phyloP scores from a whole-genome alignment of 441 rosid species.

The Eugenia klotzschiana region DNA sequence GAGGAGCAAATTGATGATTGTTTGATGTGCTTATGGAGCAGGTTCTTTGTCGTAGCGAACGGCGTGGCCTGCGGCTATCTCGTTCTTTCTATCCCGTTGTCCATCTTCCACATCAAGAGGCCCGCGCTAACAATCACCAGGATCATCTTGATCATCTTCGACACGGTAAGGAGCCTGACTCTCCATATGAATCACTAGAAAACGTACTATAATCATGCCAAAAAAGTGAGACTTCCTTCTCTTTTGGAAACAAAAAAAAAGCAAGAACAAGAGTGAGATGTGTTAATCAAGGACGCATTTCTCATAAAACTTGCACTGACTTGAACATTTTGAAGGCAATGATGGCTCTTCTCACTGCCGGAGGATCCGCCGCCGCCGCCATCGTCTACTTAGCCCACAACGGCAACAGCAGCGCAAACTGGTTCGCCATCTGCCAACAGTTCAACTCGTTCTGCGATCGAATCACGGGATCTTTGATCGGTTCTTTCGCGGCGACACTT shows the following conservation, averaged over 20 bases:
- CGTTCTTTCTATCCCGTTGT: background rate
- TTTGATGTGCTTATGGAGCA: background rate
- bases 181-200: background rate
- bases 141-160: conserved; percentile 3
- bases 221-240: background rate
- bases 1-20: background rate
- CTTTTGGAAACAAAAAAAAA: too few species aligned
- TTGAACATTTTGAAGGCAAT: background rate
- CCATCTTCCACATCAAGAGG: conserved; percentile 1
- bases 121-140: background rate
- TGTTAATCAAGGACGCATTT: background rate
- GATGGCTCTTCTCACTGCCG: background rate
- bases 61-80: background rate
- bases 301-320: background rate
- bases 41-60: conserved; percentile 6
- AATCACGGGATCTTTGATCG: background rate
- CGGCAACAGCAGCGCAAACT: conserved; percentile 1
- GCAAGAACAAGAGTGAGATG: background rate
- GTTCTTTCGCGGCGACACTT: background rate
- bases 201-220: background rate
- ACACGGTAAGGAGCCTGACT: background rate
- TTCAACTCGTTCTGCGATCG: conserved; percentile 1
- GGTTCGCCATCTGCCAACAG: conserved; percentile 5
- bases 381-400: conserved; percentile 5
- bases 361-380: background rate